These are phyloP conservation scores for Annona squamosa DNA, from an alignment of 164 flowering plant genomes.

Conservation along the genomic window DNA sequence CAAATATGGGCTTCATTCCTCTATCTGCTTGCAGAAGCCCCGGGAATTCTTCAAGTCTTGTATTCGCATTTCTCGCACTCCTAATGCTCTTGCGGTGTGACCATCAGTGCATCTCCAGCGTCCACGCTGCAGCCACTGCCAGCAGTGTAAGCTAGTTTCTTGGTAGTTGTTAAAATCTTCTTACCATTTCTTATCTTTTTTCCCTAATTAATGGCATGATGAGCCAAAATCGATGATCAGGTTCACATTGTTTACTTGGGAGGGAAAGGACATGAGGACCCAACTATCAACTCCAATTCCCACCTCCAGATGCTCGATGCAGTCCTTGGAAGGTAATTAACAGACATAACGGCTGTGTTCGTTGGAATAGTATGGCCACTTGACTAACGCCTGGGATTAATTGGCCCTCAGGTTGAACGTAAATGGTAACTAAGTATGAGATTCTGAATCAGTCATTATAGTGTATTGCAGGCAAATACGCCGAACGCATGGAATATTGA, in stretches of 20 bases:
- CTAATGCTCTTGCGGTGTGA: background rate
- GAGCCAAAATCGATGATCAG: background rate
- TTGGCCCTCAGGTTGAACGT: too few species aligned
- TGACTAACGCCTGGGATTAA: too few species aligned
- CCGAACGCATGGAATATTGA: too few species aligned
- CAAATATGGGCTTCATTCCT: background rate
- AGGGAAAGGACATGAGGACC: conserved; percentile 30
- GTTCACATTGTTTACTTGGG: conserved; percentile 40
- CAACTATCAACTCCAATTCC: conserved; percentile 11
- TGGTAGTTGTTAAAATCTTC: background rate
- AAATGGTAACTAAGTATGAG: too few species aligned
- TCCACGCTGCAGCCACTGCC: background rate
- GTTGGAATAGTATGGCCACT: too few species aligned
- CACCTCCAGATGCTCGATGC: conserved; percentile 34
- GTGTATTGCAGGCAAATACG: too few species aligned
- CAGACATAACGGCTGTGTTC: background rate
- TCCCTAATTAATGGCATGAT: background rate
- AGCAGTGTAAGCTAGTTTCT: background rate
- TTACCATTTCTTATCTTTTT: background rate
- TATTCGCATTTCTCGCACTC: background rate
- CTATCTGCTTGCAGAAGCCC: background rate
- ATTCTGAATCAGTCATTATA: too few species aligned
- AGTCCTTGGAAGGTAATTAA: conserved; percentile 29
- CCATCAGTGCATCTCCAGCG: background rate
- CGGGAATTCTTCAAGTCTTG: background rate